Conservation (phyloP, 2,329 filamentous ascomycete species). For the Colletotrichum navitas region DNA sequence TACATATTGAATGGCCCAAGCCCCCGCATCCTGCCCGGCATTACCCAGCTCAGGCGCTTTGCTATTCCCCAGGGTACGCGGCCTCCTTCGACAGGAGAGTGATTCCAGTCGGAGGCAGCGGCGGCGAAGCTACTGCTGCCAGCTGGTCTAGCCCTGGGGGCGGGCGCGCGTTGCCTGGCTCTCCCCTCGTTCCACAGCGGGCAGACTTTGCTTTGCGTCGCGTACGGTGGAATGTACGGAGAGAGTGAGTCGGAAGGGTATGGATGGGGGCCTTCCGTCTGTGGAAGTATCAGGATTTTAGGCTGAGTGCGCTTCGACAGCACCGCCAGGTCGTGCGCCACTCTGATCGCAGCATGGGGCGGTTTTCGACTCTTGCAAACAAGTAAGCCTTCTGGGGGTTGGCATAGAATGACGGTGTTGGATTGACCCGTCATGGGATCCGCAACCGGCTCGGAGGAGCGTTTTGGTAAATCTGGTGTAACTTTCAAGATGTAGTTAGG, state of each 20-base stretch:
- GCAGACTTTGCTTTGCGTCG: slow-evolving; percentile 31
- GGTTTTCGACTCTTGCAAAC: background rate
- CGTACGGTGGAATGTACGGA: slow-evolving; percentile 36
- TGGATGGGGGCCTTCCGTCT: background rate
- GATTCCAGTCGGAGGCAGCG: background rate
- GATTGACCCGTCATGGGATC: background rate
- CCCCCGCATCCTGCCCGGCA: background rate
- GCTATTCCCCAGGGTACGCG: slow-evolving; percentile 15
- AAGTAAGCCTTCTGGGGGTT: background rate
- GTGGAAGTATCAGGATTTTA: background rate
- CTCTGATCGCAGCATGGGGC: slow-evolving; percentile 1
- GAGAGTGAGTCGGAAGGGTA: background rate
- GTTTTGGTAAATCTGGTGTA: background rate
- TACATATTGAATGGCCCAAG: background rate
- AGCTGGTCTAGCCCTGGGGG: background rate
- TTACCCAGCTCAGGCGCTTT: background rate
- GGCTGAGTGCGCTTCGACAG: background rate
- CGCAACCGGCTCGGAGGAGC: background rate
- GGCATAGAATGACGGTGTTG: background rate
- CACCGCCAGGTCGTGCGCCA: slow-evolving; percentile 5
- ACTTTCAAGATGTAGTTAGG: no score
- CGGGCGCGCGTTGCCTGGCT: background rate
- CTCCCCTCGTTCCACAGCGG: slow-evolving; percentile 34
- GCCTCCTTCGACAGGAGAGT: slow-evolving; percentile 6
- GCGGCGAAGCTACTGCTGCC: slow-evolving; percentile 3